Evolutionary conservation across 495 filamentous ascomycete species (phyloP).

Genomic region (Trichoderma orchidacearum): DNA sequence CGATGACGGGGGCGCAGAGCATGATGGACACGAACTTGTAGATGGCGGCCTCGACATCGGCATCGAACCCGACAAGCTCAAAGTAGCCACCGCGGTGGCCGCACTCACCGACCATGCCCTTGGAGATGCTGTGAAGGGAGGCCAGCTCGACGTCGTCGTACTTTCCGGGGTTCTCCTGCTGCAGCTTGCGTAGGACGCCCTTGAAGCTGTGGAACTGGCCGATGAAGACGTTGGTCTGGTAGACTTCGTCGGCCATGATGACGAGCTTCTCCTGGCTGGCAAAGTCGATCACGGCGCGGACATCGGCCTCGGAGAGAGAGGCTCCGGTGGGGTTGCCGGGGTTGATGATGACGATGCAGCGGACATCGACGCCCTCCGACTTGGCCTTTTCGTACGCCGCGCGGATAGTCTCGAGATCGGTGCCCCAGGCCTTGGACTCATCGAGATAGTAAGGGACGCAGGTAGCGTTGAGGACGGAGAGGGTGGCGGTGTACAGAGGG

Average conservation of each 20-base stretch:
- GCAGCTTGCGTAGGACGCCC: constrained; percentile 69
- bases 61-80: constrained; percentile 80
- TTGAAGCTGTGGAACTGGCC: constrained; percentile 95
- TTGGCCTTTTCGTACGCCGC: constrained; percentile 56
- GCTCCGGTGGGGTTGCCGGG: constrained; percentile 95
- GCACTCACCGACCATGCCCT: constrained; percentile 97
- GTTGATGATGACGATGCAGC: constrained; percentile 93
- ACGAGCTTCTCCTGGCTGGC: constrained; percentile 80
- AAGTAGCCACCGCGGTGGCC: constrained; percentile 97
- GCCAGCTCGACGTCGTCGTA: constrained; percentile 81
- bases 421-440: constrained; percentile 75
- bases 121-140: constrained; percentile 74
- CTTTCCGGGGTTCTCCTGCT: constrained; percentile 54
- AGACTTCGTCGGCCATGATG: constrained; percentile 90
- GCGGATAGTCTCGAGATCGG: constrained; percentile 63
- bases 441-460: constrained; percentile 90
- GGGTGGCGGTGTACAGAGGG: constrained; percentile 90
- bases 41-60: constrained; percentile 76
- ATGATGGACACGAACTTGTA: constrained; percentile 97
- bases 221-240: constrained; percentile 95
- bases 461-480: constrained; percentile 69
- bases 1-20: constrained; percentile 87
- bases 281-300: constrained; percentile 68
- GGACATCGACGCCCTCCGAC: constrained; percentile 65
- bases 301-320: constrained; percentile 61